A percentile compares a stretch with the other conserved stretches of the same genome.
phyloP scores from a whole-genome alignment of 2,329 filamentous ascomycete genomes.

The Tolypocladium tropicale region DNA sequence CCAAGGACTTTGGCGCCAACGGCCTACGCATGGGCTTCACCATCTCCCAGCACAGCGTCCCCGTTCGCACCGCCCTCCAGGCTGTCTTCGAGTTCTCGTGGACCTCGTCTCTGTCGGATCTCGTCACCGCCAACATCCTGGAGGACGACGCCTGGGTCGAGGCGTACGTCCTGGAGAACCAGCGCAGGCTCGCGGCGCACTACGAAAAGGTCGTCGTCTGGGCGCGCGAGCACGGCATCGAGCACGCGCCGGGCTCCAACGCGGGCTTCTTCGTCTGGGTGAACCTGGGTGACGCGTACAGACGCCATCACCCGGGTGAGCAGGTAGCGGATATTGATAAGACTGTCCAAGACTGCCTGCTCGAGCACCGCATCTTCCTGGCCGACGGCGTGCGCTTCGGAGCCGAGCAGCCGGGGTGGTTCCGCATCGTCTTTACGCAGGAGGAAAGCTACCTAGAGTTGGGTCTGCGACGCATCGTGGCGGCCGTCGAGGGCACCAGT shows the following conservation, averaged over 20 bases:
- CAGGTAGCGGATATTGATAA: constrained; percentile 12
- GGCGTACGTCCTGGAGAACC: constrained; percentile 32
- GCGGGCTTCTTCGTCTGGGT: constrained; percentile 47
- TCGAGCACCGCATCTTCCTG: constrained; percentile 22
- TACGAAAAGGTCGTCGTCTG: constrained; percentile 26
- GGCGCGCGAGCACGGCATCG: constrained; percentile 28
- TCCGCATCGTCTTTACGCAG: constrained; percentile 28
- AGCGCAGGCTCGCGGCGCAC: constrained; percentile 23
- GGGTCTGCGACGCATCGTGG: constrained; percentile 10
- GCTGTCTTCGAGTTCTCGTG: constrained; percentile 30
- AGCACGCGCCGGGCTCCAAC: constrained; percentile 35
- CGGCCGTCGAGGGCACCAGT: neutral
- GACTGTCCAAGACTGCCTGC: constrained; percentile 15
- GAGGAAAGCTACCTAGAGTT: constrained; percentile 17
- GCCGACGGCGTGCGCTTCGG: constrained; percentile 26
- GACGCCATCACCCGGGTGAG: constrained; percentile 4
- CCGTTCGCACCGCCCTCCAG: constrained; percentile 26
- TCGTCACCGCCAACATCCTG: constrained; percentile 28
- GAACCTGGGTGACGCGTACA: constrained; percentile 27
- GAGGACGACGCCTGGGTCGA: constrained; percentile 32
- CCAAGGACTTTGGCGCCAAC: constrained; percentile 46
- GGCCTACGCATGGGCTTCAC: constrained; percentile 42
- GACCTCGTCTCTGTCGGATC: constrained; percentile 32
- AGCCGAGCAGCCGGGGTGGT: constrained; percentile 26
- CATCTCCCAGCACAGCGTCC: constrained; percentile 34